Percentiles rank a stretch among this genome's conserved stretches.
phyloP scores from a whole-genome alignment of 768 basidiomycete species.

The Termitomyces sp. region DNA sequence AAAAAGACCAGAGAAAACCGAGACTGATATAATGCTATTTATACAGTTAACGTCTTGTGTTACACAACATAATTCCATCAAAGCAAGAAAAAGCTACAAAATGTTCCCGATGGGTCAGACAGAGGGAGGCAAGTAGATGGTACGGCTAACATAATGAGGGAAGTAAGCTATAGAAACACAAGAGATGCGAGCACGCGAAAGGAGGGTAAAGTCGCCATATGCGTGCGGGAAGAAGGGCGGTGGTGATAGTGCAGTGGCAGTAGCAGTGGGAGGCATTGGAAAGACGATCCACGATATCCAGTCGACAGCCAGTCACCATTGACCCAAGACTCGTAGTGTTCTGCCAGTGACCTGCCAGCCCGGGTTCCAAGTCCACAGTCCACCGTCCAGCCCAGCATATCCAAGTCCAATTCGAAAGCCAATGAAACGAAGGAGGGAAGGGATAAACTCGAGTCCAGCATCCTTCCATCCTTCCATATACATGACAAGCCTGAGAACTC shows the following conservation, averaged over 20 bases:
- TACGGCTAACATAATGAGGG: background rate
- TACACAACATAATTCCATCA: slow-evolving; percentile 15
- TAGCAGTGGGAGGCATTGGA: background rate
- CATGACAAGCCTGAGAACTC: background rate
- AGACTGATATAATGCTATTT: slow-evolving; percentile 8
- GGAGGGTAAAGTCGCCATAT: background rate
- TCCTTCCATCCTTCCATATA: background rate
- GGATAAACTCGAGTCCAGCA: background rate
- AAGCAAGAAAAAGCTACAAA: slow-evolving; percentile 11
- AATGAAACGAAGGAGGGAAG: background rate
- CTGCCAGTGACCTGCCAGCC: background rate
- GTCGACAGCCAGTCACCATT: no score
- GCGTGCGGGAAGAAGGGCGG: background rate
- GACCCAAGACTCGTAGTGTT: background rate
- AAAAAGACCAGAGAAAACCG: background rate
- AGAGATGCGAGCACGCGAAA: background rate
- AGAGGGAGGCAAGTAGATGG: background rate
- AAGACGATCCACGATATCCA: background rate
- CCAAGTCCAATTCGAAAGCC: background rate
- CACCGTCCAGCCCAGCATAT: background rate
- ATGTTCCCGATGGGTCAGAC: slow-evolving; percentile 2
- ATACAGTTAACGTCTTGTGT: slow-evolving; percentile 14
- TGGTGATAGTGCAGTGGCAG: background rate
- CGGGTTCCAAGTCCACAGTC: background rate
- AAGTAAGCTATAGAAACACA: slow-evolving; percentile 8